Percentiles rank a stretch among this genome's conserved stretches.
Conservation (phyloP, 2,329 filamentous ascomycete genomes). For the Didymellaceae sp. region DNA sequence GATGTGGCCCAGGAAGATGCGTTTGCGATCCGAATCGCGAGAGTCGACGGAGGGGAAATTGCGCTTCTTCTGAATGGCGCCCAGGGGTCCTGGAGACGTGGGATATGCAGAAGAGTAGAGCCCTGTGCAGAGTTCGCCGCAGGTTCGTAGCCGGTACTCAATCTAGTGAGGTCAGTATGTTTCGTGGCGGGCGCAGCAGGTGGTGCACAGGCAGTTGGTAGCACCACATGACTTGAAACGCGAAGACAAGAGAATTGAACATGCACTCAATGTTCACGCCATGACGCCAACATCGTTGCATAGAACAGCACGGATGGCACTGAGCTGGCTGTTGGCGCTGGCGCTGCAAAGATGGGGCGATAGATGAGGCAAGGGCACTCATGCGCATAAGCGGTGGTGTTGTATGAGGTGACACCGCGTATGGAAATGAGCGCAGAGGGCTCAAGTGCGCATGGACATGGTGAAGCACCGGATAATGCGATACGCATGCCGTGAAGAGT, state of each 20-base stretch:
- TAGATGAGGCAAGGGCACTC: slow-evolving; percentile 13
- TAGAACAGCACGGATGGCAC: neutral
- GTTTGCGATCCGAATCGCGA: slow-evolving; percentile 63
- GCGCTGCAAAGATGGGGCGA: slow-evolving; percentile 13
- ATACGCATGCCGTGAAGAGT: neutral
- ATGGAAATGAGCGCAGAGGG: slow-evolving; percentile 23
- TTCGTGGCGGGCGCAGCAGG: neutral
- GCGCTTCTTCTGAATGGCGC: slow-evolving; percentile 61
- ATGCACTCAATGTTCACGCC: no score
- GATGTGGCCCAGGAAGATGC: slow-evolving; percentile 77
- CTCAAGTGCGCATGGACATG: neutral
- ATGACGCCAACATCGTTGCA: no score
- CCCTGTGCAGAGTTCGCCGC: slow-evolving; percentile 78
- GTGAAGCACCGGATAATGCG: neutral
- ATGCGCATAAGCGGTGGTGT: slow-evolving; percentile 13
- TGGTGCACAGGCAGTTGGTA: neutral
- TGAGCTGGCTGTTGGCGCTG: neutral
- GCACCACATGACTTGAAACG: neutral
- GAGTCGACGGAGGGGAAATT: slow-evolving; percentile 65
- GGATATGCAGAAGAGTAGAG: slow-evolving; percentile 75
- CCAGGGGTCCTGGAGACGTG: slow-evolving; percentile 52
- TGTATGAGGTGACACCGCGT: slow-evolving; percentile 14
- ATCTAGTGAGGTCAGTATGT: slow-evolving; percentile 59
- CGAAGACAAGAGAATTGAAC: no score
- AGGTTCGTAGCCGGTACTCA: slow-evolving; percentile 74